These are phyloP conservation scores for Aureobasidium leucospermi DNA, from an alignment of 2,329 filamentous ascomycete genomes.

Conservation along the genomic window DNA sequence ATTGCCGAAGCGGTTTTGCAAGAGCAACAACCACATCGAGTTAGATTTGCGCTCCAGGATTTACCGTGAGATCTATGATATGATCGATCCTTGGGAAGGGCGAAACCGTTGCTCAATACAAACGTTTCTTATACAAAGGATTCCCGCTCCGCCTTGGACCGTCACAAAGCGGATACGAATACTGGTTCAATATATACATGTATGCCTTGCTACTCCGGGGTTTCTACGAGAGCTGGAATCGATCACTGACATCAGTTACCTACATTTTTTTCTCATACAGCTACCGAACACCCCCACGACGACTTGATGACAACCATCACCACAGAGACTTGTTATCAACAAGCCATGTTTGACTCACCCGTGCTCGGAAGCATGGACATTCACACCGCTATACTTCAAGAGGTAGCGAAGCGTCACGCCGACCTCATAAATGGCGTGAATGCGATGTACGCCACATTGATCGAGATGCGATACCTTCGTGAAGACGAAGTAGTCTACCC, in stretches of 20 bases:
- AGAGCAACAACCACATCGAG: neutral
- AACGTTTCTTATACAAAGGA: constrained; percentile 1
- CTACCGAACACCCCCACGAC: neutral
- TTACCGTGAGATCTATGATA: neutral
- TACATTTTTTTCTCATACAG: neutral
- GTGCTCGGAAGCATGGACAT: neutral
- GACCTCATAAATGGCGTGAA: constrained; percentile 10
- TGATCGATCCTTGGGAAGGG: neutral
- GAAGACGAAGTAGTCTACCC: constrained; percentile 9
- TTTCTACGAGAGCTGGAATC: no score
- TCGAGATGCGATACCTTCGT: constrained; percentile 11
- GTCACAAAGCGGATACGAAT: neutral
- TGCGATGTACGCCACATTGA: neutral
- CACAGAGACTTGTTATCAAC: neutral
- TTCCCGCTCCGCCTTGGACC: no score
- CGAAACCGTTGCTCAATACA: neutral
- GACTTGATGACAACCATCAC: neutral
- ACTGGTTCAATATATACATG: neutral
- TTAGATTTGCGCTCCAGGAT: neutral
- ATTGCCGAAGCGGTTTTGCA: neutral
- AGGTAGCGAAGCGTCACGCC: constrained; percentile 2
- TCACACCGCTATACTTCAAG: neutral
- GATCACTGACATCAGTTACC: neutral
- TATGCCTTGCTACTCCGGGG: neutral
- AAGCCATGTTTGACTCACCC: constrained; percentile 1